Evolutionary conservation across 2,329 filamentous ascomycete genomes (phyloP).

Genomic region (Ophiostoma himal-ulmi): DNA sequence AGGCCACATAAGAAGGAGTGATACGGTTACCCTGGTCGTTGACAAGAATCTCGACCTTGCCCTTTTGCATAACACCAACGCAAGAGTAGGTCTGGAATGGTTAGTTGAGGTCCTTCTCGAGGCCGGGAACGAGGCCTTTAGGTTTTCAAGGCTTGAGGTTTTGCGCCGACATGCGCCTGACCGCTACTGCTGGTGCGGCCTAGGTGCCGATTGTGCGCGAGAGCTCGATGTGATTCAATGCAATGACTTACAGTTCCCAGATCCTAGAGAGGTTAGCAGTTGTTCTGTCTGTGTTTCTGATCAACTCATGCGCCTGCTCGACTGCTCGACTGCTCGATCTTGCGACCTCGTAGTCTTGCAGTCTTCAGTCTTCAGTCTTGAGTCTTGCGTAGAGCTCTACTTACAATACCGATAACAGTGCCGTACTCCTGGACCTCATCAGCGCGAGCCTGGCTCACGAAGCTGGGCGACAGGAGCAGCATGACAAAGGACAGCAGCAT

Average conservation of each 20-base stretch:
- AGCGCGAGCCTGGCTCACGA: conserved; percentile 70
- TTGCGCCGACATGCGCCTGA: not conserved
- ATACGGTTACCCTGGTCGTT: conserved; percentile 96
- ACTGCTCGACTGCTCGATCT: not conserved
- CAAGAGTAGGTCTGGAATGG: conserved; percentile 62
- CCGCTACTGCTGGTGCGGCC: not conserved
- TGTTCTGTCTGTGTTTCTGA: not conserved
- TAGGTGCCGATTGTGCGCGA: not conserved
- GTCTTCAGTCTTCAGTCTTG: not conserved
- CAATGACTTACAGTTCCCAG: conserved; percentile 16
- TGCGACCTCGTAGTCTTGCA: not conserved
- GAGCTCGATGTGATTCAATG: not conserved
- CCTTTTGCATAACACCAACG: conserved; percentile 92
- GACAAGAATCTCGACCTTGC: conserved; percentile 90
- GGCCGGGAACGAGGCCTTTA: not conserved
- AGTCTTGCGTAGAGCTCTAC: conserved; percentile 30
- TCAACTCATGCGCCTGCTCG: too few relatives aligned
- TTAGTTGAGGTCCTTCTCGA: not conserved
- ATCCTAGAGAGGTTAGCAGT: conserved; percentile 26
- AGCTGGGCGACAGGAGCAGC: conserved; percentile 79
- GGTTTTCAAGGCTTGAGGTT: too few relatives aligned
- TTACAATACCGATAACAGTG: conserved; percentile 82
- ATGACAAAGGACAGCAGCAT: conserved; percentile 88
- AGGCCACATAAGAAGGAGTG: conserved; percentile 90
- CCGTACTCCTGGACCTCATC: conserved; percentile 73